Conservation (phyloP, 176 grass and related monocot genomes). For the Bonia amplexicaulis region DNA sequence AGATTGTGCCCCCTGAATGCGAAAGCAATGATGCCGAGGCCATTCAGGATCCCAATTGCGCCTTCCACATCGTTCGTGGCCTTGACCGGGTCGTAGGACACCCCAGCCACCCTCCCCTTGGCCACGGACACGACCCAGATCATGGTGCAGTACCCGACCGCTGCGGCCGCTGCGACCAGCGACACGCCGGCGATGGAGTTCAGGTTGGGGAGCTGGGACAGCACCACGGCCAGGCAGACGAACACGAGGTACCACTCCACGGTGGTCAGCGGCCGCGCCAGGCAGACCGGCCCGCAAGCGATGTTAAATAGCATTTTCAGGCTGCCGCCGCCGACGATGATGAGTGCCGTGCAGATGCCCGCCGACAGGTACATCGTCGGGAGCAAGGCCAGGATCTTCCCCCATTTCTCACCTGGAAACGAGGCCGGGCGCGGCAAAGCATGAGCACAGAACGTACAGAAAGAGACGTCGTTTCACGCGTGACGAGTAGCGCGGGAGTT, state of each 20-base stretch:
- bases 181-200: conserved; percentile 94
- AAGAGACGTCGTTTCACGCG: neutral
- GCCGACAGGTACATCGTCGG: conserved; percentile 89
- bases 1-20: conserved; percentile 95
- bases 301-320: conserved; percentile 74
- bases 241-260: conserved; percentile 97
- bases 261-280: conserved; percentile 47
- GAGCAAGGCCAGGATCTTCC: conserved; percentile 53
- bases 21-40: conserved; percentile 89
- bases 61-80: conserved; percentile 35
- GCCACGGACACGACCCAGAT: conserved; percentile 78
- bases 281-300: conserved; percentile 54
- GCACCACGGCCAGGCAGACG: conserved; percentile 57
- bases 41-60: conserved; percentile 52
- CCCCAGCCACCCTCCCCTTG: conserved; percentile 54
- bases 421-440: neutral
- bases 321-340: conserved; percentile 76
- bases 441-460: neutral
- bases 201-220: conserved; percentile 93
- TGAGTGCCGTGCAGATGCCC: conserved; percentile 76
- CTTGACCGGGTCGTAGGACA: conserved; percentile 60
- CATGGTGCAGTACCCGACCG: conserved; percentile 80
- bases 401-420: conserved; percentile 54
- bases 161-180: conserved; percentile 58
- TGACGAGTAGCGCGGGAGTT: neutral